A percentile compares a stretch with the other conserved stretches of the same genome.
These are phyloP conservation scores for Candida odintsovae DNA, from an alignment of 805 yeast genomes.

Conservation along the genomic window DNA sequence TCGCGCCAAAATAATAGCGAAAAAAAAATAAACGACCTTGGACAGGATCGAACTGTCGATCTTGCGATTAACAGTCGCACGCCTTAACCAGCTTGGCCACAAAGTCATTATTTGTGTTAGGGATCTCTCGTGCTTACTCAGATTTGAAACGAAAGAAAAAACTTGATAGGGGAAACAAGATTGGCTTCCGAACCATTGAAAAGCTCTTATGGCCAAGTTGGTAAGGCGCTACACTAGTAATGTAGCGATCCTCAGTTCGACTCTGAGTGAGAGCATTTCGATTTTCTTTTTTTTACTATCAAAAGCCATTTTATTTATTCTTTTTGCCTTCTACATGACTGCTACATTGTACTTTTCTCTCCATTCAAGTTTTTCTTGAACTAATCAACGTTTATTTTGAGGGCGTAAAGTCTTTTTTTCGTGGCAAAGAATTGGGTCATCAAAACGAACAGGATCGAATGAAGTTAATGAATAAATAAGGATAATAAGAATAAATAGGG, in stretches of 20 bases:
- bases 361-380: no score
- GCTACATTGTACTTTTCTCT: no score
- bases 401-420: no score
- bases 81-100: neutral
- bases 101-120: neutral
- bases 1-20: no score
- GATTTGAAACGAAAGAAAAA: no score
- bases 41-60: neutral
- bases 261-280: constrained; percentile 58
- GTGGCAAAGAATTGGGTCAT: neutral
- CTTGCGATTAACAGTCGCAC: neutral
- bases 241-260: constrained; percentile 79
- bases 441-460: neutral
- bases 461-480: neutral
- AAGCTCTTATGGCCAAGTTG: constrained; percentile 54
- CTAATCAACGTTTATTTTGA: no score
- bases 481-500: neutral
- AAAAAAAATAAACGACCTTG: neutral
- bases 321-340: neutral
- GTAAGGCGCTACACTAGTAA: constrained; percentile 84
- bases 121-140: no score
- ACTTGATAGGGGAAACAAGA: neutral
- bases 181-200: neutral
- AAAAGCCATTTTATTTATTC: neutral
- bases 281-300: constrained; percentile 7